Evolutionary conservation across 129 eudicot species (phyloP).

Genomic region (Arctium minus): DNA sequence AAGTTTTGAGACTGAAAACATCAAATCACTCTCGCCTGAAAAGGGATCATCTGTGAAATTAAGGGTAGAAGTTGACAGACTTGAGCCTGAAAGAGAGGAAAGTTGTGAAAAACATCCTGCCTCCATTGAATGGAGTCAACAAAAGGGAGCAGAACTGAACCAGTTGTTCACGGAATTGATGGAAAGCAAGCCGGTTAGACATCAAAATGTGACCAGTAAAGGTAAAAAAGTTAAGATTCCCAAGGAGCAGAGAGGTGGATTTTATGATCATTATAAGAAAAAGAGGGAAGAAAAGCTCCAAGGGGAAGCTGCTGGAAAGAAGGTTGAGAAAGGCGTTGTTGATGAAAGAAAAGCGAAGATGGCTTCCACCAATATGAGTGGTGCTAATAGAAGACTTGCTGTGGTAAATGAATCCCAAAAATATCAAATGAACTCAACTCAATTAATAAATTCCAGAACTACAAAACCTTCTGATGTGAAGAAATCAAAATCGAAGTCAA

Average conservation of each 20-base stretch:
- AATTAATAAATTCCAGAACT: constrained; percentile 36
- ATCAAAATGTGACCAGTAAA: constrained; percentile 28
- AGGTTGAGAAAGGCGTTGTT: constrained; percentile 51
- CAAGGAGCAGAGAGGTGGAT: constrained; percentile 53
- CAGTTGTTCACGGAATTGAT: constrained; percentile 65
- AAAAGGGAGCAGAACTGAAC: constrained; percentile 74
- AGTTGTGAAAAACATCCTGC: constrained; percentile 39
- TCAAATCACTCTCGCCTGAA: constrained; percentile 26
- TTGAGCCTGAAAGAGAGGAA: constrained; percentile 33
- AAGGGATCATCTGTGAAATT: constrained; percentile 21
- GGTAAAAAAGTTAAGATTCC: constrained; percentile 37
- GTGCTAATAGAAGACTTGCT: constrained; percentile 35
- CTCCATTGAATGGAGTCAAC: constrained; percentile 62
- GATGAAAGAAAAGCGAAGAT: constrained; percentile 50
- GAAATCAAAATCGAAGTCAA: constrained; percentile 48
- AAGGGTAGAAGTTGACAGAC: constrained; percentile 26
- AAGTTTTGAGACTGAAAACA: constrained; percentile 31
- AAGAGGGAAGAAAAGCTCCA: constrained; percentile 67
- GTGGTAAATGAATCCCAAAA: constrained; percentile 40
- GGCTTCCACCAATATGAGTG: constrained; percentile 37
- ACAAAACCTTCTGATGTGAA: constrained; percentile 48
- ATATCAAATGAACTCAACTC: constrained; percentile 33
- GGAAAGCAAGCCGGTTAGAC: constrained; percentile 56
- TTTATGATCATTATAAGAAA: constrained; percentile 60
- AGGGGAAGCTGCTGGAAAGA: constrained; percentile 45